Conservation (phyloP, 257 asterid genomes). For the Leonotis leonurus region DNA sequence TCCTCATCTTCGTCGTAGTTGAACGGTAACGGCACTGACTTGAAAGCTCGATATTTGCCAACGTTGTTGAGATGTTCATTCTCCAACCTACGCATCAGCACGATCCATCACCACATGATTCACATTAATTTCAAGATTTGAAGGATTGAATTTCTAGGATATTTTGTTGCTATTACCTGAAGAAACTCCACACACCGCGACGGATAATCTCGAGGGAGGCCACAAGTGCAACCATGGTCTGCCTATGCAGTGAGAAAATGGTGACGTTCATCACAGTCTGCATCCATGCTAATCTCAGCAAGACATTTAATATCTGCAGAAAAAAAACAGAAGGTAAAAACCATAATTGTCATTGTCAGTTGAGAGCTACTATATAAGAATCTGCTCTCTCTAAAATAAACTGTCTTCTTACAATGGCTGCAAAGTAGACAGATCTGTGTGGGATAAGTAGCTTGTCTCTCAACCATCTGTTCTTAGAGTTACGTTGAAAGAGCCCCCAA, state of each 20-base stretch:
- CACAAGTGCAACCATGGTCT: conserved; percentile 33
- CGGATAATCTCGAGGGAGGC: conserved; percentile 58
- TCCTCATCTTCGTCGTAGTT: conserved; percentile 25
- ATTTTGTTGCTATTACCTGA: conserved; percentile 28
- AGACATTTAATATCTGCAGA: conserved; percentile 36
- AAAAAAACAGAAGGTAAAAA: neutral
- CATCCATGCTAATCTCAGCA: conserved; percentile 65
- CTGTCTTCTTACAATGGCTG: conserved; percentile 48
- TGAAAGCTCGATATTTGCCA: conserved; percentile 44
- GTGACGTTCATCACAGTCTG: conserved; percentile 47
- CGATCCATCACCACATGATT: neutral
- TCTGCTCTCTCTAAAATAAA: neutral
- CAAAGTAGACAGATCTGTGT: conserved; percentile 36
- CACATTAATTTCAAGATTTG: neutral
- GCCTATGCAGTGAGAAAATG: conserved; percentile 32
- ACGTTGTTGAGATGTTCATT: conserved; percentile 73
- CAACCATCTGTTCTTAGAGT: conserved; percentile 43
- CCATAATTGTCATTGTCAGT: neutral
- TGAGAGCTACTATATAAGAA: neutral
- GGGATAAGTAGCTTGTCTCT: conserved; percentile 63
- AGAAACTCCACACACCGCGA: conserved; percentile 68
- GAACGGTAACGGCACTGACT: neutral
- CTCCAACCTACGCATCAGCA: conserved; percentile 41
- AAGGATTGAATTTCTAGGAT: neutral
- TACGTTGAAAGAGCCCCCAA: conserved; percentile 54